phyloP scores from a whole-genome alignment of 139 green algal genomes.

The Chlamydomonas asymmetrica region DNA sequence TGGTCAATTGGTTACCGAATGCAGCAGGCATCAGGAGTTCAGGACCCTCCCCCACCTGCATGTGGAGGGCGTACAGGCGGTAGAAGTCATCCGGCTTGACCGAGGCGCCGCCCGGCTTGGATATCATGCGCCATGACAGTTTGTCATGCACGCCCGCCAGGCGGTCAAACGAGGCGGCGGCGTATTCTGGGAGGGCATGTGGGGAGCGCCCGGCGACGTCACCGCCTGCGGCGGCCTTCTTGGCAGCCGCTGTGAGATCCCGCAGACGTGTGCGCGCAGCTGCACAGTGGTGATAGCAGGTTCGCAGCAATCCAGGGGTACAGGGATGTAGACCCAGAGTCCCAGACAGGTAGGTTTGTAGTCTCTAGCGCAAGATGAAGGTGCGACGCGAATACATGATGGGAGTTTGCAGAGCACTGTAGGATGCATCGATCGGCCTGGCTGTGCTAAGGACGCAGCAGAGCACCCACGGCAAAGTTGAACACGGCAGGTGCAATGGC shows the following conservation, averaged over 20 bases:
- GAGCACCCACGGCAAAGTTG: too few species aligned
- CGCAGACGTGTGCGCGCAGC: slow-evolving; percentile 70
- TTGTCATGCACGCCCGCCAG: slow-evolving; percentile 69
- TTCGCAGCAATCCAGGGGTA: not conserved
- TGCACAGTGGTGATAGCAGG: slow-evolving; percentile 28
- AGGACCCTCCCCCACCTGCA: slow-evolving; percentile 35
- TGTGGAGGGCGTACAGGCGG: slow-evolving; percentile 68
- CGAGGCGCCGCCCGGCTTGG: slow-evolving; percentile 85
- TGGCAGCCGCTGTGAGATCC: slow-evolving; percentile 55
- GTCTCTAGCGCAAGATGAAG: too few species aligned
- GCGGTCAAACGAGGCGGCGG: slow-evolving; percentile 60
- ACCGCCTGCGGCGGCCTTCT: slow-evolving; percentile 24
- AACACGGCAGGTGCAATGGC: too few species aligned
- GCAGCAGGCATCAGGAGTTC: not conserved
- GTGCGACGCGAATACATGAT: too few species aligned
- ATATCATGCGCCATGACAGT: slow-evolving; percentile 90
- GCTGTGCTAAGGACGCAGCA: too few species aligned
- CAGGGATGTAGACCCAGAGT: too few species aligned
- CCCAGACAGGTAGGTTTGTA: too few species aligned
- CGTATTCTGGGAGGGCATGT: slow-evolving; percentile 74
- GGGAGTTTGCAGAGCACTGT: too few species aligned
- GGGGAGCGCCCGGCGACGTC: slow-evolving; percentile 48
- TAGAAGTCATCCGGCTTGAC: slow-evolving; percentile 88
- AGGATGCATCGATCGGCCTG: too few species aligned
- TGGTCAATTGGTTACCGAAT: too few species aligned